phyloP scores from a whole-genome alignment of 2,329 filamentous ascomycete species.

The Dendryphion nanum region DNA sequence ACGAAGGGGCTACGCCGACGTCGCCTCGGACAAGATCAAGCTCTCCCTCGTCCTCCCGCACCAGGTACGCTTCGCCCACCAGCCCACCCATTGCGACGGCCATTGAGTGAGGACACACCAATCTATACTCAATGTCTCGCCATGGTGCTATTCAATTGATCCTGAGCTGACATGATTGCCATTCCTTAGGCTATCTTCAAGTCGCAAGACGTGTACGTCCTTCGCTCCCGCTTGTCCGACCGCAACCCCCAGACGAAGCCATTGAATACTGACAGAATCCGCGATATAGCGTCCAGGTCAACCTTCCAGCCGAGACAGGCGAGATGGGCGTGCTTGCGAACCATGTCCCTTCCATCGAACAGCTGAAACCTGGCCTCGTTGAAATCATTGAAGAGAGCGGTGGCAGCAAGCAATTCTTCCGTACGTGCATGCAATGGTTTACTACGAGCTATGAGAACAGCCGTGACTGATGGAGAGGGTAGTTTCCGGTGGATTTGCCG shows the following conservation, averaged over 20 bases:
- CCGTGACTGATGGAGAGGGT: conserved; percentile 6
- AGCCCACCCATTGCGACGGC: conserved; percentile 1
- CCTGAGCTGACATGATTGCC: background rate
- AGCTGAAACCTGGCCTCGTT: conserved; percentile 93
- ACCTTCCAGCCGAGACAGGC: conserved; percentile 95
- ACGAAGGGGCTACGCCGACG: conserved; percentile 79
- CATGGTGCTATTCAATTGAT: conserved; percentile 18
- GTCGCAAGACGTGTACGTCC: conserved; percentile 68
- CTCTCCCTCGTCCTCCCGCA: conserved; percentile 96
- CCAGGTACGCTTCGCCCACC: conserved; percentile 68
- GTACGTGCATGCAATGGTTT: conserved; percentile 57
- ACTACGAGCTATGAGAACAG: background rate
- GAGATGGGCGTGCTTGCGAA: conserved; percentile 99
- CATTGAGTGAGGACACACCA: too few species aligned
- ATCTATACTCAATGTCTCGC: too few species aligned
- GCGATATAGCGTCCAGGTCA: conserved; percentile 81
- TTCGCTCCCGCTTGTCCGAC: conserved; percentile 26
- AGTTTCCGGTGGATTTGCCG: conserved; percentile 97
- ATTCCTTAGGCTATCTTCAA: conserved; percentile 67
- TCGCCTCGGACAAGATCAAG: conserved; percentile 71
- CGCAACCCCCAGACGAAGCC: conserved; percentile 17
- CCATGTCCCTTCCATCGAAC: conserved; percentile 98
- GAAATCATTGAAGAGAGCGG: conserved; percentile 94
- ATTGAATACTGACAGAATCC: conserved; percentile 29
- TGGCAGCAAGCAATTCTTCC: conserved; percentile 94